Evolutionary conservation across 495 filamentous ascomycete genomes (phyloP).

Genomic region (Mytilinidion resinicola): DNA sequence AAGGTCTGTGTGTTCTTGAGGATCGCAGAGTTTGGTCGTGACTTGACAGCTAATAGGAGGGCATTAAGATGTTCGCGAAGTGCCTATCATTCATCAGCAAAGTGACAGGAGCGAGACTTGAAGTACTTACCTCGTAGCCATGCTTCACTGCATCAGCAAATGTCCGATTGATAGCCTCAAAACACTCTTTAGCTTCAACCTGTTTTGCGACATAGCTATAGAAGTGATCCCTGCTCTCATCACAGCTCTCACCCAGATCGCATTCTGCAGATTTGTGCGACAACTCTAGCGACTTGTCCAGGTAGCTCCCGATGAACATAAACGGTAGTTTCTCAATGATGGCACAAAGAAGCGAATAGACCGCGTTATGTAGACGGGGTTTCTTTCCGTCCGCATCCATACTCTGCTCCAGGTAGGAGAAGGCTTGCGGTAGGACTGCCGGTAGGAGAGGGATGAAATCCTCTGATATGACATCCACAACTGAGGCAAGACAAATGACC

Average conservation of each 20-base stretch:
- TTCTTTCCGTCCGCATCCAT: constrained; percentile 49
- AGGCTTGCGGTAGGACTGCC: constrained; percentile 59
- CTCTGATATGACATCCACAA: constrained; percentile 80
- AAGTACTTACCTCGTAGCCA: constrained; percentile 52
- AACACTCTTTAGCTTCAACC: constrained; percentile 60
- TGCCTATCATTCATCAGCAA: constrained; percentile 40
- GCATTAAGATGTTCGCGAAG: constrained; percentile 60
- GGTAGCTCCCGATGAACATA: constrained; percentile 68
- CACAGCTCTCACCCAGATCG: constrained; percentile 47
- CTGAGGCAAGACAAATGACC: constrained; percentile 79
- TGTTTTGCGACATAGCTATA: constrained; percentile 65
- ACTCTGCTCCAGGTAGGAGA: constrained; percentile 61
- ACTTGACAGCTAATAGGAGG: constrained; percentile 62
- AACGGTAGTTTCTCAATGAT: constrained; percentile 76
- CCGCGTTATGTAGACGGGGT: constrained; percentile 67
- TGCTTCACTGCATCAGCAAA: constrained; percentile 55
- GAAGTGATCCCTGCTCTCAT: constrained; percentile 61
- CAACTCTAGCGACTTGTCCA: constrained; percentile 61
- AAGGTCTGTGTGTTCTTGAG: constrained; percentile 61
- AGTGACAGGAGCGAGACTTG: not conserved
- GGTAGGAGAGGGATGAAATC: constrained; percentile 78
- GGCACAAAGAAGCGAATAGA: constrained; percentile 68
- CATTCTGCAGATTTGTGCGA: constrained; percentile 63
- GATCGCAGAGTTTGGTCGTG: constrained; percentile 66
- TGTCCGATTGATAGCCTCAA: constrained; percentile 62